These are phyloP conservation scores for Aspergillus sp. DNA, from an alignment of 2,329 filamentous ascomycete genomes.

Conservation along the genomic window DNA sequence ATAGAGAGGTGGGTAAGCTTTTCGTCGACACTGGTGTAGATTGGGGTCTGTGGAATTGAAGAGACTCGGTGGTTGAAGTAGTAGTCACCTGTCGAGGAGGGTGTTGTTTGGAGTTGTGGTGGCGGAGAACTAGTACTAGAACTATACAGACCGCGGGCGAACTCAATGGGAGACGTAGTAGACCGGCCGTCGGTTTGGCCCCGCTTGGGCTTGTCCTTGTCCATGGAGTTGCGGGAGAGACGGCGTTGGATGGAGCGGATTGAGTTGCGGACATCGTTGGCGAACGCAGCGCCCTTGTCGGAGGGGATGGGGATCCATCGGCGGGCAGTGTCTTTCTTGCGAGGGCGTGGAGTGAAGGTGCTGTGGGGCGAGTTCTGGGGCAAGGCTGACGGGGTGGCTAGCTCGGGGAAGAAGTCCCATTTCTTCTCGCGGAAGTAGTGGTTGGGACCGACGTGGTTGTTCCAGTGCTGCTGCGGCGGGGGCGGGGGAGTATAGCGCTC, in stretches of 20 bases:
- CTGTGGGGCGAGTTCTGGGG: conserved; percentile 16
- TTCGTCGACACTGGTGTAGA: neutral
- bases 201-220: conserved; percentile 17
- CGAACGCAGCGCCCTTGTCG: conserved; percentile 22
- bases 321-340: conserved; percentile 24
- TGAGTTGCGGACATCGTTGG: conserved; percentile 31
- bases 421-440: conserved; percentile 44
- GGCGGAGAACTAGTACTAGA: neutral
- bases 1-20: conserved; percentile 14
- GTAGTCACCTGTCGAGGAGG: conserved; percentile 16
- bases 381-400: conserved; percentile 31
- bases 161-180: conserved; percentile 14
- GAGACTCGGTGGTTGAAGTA: neutral
- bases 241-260: conserved; percentile 36
- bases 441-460: conserved; percentile 25
- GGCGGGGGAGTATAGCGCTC: conserved; percentile 24
- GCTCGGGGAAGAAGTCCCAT: conserved; percentile 42
- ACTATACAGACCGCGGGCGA: conserved; percentile 4
- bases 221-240: conserved; percentile 25
- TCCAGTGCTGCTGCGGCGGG: conserved; percentile 21
- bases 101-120: conserved; percentile 7
- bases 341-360: conserved; percentile 11
- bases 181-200: conserved; percentile 3
- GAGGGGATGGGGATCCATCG: conserved; percentile 28
- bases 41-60: neutral